Evolutionary conservation across 495 filamentous ascomycete species (phyloP).

Genomic region (Podospora sp.): DNA sequence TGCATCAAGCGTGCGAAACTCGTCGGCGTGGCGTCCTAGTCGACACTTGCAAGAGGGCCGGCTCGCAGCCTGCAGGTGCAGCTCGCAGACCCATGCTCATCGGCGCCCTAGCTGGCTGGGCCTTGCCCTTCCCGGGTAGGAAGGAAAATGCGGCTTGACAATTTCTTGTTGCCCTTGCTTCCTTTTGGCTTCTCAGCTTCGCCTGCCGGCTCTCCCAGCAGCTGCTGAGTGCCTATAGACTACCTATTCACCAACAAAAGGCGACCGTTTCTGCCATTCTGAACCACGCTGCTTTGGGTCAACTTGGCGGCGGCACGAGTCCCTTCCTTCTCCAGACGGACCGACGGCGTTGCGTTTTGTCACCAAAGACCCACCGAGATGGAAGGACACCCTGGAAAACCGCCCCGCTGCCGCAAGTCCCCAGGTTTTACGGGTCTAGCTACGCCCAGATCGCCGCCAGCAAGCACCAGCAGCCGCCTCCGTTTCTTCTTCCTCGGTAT

Average conservation of each 20-base stretch:
- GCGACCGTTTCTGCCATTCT: neutral
- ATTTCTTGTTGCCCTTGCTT: neutral
- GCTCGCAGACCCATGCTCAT: neutral
- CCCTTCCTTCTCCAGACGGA: neutral
- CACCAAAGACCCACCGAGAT: too few species aligned
- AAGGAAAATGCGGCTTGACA: neutral
- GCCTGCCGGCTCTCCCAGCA: neutral
- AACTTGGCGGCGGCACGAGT: neutral
- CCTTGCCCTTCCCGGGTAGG: neutral
- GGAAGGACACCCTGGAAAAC: neutral
- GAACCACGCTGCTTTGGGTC: neutral
- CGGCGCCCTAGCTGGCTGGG: neutral
- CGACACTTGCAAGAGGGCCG: neutral
- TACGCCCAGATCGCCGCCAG: neutral
- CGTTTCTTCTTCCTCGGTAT: neutral
- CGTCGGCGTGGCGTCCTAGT: neutral
- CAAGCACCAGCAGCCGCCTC: neutral
- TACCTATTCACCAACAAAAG: neutral
- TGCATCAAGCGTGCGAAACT: too few species aligned
- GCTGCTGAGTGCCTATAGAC: neutral
- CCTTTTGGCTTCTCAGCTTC: neutral
- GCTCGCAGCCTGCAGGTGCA: neutral
- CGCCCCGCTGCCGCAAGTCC: neutral
- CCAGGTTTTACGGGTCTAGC: neutral
- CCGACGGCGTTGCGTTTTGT: too few species aligned